Percentiles rank a stretch among this genome's conserved stretches.
These are phyloP conservation scores for Paecilomyces formosus DNA, from an alignment of 2,329 filamentous ascomycete species.

Conservation along the genomic window DNA sequence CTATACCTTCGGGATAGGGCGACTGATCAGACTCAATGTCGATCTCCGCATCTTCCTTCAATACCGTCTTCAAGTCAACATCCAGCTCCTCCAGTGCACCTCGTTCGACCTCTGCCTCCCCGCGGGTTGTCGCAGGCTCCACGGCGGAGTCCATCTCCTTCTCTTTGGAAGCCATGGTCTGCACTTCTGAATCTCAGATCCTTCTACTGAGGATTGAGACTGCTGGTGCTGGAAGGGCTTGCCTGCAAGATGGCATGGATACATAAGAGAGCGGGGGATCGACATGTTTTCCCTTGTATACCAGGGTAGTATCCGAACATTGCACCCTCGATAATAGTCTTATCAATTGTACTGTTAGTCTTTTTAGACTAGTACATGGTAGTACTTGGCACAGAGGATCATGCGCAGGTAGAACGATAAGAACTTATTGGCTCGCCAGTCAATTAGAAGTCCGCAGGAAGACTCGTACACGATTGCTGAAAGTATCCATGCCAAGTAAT, in stretches of 20 bases:
- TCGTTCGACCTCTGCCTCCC: conserved; percentile 2
- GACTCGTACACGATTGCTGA: background rate
- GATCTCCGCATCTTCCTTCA: conserved; percentile 4
- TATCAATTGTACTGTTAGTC: background rate
- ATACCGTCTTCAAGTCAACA: conserved; percentile 4
- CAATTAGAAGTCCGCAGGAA: background rate
- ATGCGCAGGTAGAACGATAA: background rate
- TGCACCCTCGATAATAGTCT: background rate
- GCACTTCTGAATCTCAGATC: background rate
- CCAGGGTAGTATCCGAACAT: background rate
- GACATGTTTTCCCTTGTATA: background rate
- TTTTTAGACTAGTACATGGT: background rate
- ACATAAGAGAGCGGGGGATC: background rate
- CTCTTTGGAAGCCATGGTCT: background rate
- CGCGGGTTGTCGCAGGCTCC: background rate
- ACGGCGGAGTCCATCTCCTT: background rate
- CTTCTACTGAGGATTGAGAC: background rate
- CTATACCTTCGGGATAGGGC: conserved; percentile 15
- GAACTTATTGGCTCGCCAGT: background rate
- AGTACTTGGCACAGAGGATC: background rate
- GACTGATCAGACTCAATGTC: conserved; percentile 18
- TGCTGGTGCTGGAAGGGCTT: background rate
- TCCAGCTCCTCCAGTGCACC: conserved; percentile 5
- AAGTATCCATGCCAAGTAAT: background rate
- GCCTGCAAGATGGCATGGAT: background rate